Percentiles rank a stretch among this genome's conserved stretches.
Conservation (phyloP, 257 asterid genomes). For the Oldenlandia corymbosa region DNA sequence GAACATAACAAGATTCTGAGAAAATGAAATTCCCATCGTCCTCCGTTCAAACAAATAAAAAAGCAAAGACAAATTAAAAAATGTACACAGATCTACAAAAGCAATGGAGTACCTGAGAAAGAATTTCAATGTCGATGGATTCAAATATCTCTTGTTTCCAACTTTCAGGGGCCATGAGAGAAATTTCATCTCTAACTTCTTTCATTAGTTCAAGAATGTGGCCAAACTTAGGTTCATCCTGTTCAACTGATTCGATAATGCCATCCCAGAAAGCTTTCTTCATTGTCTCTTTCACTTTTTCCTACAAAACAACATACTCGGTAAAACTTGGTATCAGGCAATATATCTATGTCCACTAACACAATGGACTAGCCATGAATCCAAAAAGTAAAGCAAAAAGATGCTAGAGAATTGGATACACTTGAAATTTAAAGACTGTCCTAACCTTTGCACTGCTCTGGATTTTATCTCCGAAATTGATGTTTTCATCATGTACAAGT, state of each 20-base stretch:
- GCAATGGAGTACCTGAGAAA: conserved; percentile 54
- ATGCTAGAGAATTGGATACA: not conserved
- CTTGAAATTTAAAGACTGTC: not conserved
- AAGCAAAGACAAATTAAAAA: not conserved
- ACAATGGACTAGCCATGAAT: not conserved
- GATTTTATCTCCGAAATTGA: conserved; percentile 27
- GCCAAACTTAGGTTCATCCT: conserved; percentile 54
- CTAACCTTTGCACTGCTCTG: conserved; percentile 45
- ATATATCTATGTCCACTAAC: too few species aligned
- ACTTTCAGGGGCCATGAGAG: conserved; percentile 69
- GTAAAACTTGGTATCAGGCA: not conserved
- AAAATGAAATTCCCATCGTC: too few species aligned
- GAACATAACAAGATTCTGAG: too few species aligned
- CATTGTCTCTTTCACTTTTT: conserved; percentile 59
- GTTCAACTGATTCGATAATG: conserved; percentile 62
- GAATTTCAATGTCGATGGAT: conserved; percentile 66
- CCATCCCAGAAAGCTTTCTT: conserved; percentile 96
- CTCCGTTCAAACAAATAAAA: conserved; percentile 1
- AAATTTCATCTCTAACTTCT: conserved; percentile 82
- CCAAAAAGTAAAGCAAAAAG: not conserved
- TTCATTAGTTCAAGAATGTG: conserved; percentile 63
- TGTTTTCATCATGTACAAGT: conserved; percentile 36
- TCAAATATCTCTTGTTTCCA: conserved; percentile 78
- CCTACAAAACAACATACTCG: conserved; percentile 33
- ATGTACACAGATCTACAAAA: not conserved